Percentiles rank a stretch among this genome's conserved stretches.
Conservation (phyloP, 164 flowering plant species). For the Aristolochia californica region DNA sequence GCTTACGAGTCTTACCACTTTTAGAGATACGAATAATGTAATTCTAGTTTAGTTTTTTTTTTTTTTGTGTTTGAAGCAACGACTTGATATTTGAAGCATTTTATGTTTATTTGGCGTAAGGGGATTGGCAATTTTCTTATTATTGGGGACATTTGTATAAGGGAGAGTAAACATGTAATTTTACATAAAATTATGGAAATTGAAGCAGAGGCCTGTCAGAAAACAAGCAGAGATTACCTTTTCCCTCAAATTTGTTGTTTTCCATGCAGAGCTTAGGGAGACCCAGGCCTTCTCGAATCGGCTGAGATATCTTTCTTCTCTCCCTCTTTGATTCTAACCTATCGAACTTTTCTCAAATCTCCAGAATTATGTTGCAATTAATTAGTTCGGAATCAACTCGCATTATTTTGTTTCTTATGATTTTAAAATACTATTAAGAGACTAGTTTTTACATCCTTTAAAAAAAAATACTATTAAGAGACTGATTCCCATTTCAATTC, state of each 20-base stretch:
- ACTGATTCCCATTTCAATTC: background rate
- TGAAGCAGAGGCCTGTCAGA: no score
- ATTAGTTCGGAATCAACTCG: background rate
- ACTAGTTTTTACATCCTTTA: background rate
- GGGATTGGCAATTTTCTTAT: background rate
- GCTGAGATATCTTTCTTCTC: no score
- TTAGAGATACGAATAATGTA: background rate
- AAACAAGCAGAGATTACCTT: no score
- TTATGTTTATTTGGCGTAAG: background rate
- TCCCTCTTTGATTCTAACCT: background rate
- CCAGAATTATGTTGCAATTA: background rate
- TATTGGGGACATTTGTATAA: no score
- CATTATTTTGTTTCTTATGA: background rate
- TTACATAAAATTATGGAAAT: no score
- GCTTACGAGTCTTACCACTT: background rate
- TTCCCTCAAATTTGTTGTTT: no score
- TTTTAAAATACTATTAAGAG: background rate
- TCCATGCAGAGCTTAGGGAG: no score
- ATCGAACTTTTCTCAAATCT: background rate
- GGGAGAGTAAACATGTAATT: no score
- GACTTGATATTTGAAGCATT: background rate
- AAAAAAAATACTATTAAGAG: background rate
- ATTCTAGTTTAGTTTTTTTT: background rate
- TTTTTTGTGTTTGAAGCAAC: background rate
- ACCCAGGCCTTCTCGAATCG: no score